Base-by-base conservation (phyloP, 768 basidiomycete genomes). In the Leccinellum luteum region DNA sequence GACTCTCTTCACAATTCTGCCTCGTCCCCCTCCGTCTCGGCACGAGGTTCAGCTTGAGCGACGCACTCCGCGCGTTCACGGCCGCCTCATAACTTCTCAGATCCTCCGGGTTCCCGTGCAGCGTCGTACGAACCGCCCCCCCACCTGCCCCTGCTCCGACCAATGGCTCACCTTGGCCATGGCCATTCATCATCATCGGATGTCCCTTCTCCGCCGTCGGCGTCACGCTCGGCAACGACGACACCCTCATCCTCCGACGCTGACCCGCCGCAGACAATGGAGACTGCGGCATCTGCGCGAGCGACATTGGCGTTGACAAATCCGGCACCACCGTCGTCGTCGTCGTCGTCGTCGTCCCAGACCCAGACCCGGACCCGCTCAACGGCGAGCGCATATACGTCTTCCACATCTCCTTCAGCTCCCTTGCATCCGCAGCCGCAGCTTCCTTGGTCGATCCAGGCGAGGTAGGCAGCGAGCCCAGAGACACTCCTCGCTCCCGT, bases 51-150 rank as follows among this genome's bases (percentile, higher is more conserved):
- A 90, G 69, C 56, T 76, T 80, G 56, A 81, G 79, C 1, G 85
- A 81, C 21, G 87, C 77, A 66, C 80, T 85, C 52, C 87, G 76
- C 31, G 89, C 88, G 53, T 89, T 71, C 15, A 91, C 84, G 4
- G 90, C 90, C 43, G 86, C 87, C 66, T 90, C 86, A 57, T 92
- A 92, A 56, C 82, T 81, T 57, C 80, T 75, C 59, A 92, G 61
- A 63, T 91, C 89, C 14, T 92, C 89, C 44, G 76, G 66, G 38
- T 75, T 74, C 7, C 67, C 78, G 52, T 82, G 78, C 44, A 77
- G 53, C 28, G 79, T 80, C 54, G 75, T 73, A 19, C 77, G 73
- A 69, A 71, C 67, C 43, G 69, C 1, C 4, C 28, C 49, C 21
- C 28, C 77, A 59, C 69, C 64, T 35, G 15, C 8, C 35, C 17